phyloP scores from a whole-genome alignment of 2,329 filamentous ascomycete species.

The Hypocrella siamensis region DNA sequence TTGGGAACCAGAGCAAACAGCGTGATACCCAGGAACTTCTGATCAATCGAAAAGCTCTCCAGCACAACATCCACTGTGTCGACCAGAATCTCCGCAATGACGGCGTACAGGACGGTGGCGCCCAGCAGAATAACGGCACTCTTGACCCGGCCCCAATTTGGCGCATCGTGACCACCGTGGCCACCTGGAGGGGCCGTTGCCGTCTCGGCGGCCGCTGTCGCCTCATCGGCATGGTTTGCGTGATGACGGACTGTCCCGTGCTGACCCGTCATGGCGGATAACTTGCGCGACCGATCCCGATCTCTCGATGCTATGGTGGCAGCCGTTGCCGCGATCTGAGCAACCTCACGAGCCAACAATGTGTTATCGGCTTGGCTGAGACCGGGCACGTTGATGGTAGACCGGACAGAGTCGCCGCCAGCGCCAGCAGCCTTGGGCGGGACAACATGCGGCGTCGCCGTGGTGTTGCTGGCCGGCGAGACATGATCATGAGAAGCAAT shows the following conservation, averaged over 20 bases:
- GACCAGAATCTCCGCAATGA: slow-evolving; percentile 93
- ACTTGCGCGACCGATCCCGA: slow-evolving; percentile 22
- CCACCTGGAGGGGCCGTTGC: slow-evolving; percentile 18
- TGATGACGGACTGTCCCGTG: slow-evolving; percentile 12
- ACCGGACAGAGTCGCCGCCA: slow-evolving; percentile 23
- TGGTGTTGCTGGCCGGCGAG: slow-evolving; percentile 33
- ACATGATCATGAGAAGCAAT: slow-evolving; percentile 15
- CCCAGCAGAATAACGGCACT: slow-evolving; percentile 77
- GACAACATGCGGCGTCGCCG: slow-evolving; percentile 53
- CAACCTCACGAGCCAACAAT: slow-evolving; percentile 68
- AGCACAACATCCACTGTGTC: slow-evolving; percentile 96
- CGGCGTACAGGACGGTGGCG: slow-evolving; percentile 83
- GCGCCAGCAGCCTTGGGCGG: slow-evolving; percentile 46
- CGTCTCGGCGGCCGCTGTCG: slow-evolving; percentile 13
- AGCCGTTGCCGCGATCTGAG: slow-evolving; percentile 85
- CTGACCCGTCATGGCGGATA: slow-evolving; percentile 15
- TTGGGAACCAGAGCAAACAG: slow-evolving; percentile 94
- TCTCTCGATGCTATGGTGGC: slow-evolving; percentile 77
- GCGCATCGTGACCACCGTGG: slow-evolving; percentile 82
- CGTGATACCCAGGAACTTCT: slow-evolving; percentile 95
- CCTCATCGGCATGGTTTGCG: slow-evolving; percentile 16
- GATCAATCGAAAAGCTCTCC: slow-evolving; percentile 77
- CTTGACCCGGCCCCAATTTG: slow-evolving; percentile 91
- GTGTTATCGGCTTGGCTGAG: slow-evolving; percentile 73
- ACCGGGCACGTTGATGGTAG: slow-evolving; percentile 43